Percentiles rank a stretch among this genome's conserved stretches.
phyloP scores from a whole-genome alignment of 495 filamentous ascomycete species.

The Aspergillus carlsbadensis region DNA sequence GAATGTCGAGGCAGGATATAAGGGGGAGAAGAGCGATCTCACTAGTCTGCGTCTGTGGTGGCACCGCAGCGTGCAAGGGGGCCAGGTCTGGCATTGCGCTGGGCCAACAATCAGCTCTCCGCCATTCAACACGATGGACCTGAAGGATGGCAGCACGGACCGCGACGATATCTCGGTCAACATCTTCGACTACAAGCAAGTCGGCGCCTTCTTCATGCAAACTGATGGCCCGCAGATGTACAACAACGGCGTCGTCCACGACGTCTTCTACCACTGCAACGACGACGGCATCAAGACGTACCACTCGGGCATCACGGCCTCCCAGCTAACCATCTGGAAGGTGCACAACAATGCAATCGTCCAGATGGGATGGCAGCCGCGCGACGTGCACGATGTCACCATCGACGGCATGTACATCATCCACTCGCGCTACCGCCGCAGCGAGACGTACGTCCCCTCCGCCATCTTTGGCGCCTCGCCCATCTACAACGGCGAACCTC shows the following conservation, averaged over 20 bases:
- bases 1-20: constrained; percentile 18
- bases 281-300: constrained; percentile 29
- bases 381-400: constrained; percentile 21
- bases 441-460: constrained; percentile 9
- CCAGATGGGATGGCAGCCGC: constrained; percentile 30
- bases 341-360: constrained; percentile 20
- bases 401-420: constrained; percentile 27
- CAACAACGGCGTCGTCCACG: constrained; percentile 8
- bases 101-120: constrained; percentile 20
- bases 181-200: constrained; percentile 26
- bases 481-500: background rate
- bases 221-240: constrained; percentile 27
- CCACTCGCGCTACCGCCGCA: constrained; percentile 23
- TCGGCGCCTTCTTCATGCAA: constrained; percentile 26
- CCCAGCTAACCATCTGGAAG: constrained; percentile 20
- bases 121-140: constrained; percentile 28
- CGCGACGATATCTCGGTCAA: constrained; percentile 8
- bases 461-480: constrained; percentile 6
- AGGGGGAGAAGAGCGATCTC: constrained; percentile 10
- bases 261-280: constrained; percentile 29
- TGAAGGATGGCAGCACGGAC: constrained; percentile 13
- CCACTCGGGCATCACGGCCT: constrained; percentile 13
- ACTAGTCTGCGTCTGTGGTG: constrained; percentile 25
- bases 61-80: constrained; percentile 9
- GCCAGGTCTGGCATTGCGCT: constrained; percentile 15